Evolutionary conservation across 805 yeast genomes (phyloP), one percentile per base, ranked within the genome.

Genomic region (Ogataea polymorpha): DNA sequence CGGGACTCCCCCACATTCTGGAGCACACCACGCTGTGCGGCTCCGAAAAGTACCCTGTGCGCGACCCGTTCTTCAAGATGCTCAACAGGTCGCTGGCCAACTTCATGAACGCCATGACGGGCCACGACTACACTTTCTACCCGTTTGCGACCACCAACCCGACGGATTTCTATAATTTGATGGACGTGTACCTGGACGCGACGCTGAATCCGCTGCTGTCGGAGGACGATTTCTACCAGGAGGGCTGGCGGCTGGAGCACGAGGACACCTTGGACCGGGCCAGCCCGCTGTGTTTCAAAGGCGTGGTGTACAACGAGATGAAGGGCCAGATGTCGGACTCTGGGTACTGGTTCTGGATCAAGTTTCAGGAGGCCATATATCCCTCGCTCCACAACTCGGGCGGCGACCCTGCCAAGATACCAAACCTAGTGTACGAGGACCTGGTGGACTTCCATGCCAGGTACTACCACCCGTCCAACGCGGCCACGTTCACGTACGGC

Each of bases 31-130:
- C 98, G 1, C 67, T 93, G 24, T 93, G 99, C 66, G 99, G 99
- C 2, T 89, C 97, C 1, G 71, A 75, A 42, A 85, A 83, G 57
- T 93, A 79, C 61, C 97, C 97, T 2, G 96, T 93, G 1, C 72
- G 97, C 51, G 99, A 93, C 64, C 99, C 99, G 2, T 93, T 93
- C 63, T 93, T 93, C 75, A 91, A 91, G 61, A 93, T 93, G 99
- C 71, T 91, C 44, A 91, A 89, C 61, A 68, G 97, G 49, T 88
- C 97, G n/a, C 67, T 93, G 55, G 81, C 96, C 24, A 93, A 88
- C 61, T 93, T 89, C 64, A 93, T 93, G 99, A 93, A 93, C 61
- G 99, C 99, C 7, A 87, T 93, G 96, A 93, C 99, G 0, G 99
- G 96, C 16, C 90, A 86, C 53, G 98, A 93, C 63, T 90, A 89